A percentile compares a stretch with the other conserved stretches of the same genome.
These are phyloP conservation scores for Microcera coccophila DNA, from an alignment of 2,329 filamentous ascomycete species.

Conservation along the genomic window DNA sequence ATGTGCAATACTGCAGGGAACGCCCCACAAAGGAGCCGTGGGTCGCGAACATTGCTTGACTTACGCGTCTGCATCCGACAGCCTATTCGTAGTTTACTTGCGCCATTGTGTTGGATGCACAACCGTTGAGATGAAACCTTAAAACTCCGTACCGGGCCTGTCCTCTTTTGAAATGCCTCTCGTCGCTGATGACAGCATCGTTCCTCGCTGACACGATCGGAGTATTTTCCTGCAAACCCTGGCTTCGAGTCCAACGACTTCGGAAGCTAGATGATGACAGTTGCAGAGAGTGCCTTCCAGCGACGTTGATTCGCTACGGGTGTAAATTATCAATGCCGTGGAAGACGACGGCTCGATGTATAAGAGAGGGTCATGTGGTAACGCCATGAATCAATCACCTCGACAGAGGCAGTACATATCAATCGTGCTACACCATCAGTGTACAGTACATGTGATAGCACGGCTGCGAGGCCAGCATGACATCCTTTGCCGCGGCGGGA, in stretches of 20 bases:
- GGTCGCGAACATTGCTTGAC: too few species aligned
- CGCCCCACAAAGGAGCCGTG: too few species aligned
- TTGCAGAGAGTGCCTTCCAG: neutral
- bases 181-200: neutral
- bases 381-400: too few species aligned
- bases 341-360: slow-evolving; percentile 2
- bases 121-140: neutral
- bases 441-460: too few species aligned
- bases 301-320: slow-evolving; percentile 14
- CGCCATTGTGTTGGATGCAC: neutral
- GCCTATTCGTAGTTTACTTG: neutral
- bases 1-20: too few species aligned
- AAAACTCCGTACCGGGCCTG: neutral
- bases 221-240: neutral
- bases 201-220: neutral
- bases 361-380: slow-evolving; percentile 9
- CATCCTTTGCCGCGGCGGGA: neutral
- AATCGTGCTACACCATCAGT: too few species aligned
- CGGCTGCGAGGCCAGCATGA: neutral
- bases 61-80: neutral
- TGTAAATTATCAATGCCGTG: slow-evolving; percentile 12
- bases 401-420: too few species aligned
- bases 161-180: neutral
- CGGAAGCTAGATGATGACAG: neutral
- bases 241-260: neutral